Base-by-base conservation (phyloP, 2,329 filamentous ascomycete genomes). In the Didymella pomorum region DNA sequence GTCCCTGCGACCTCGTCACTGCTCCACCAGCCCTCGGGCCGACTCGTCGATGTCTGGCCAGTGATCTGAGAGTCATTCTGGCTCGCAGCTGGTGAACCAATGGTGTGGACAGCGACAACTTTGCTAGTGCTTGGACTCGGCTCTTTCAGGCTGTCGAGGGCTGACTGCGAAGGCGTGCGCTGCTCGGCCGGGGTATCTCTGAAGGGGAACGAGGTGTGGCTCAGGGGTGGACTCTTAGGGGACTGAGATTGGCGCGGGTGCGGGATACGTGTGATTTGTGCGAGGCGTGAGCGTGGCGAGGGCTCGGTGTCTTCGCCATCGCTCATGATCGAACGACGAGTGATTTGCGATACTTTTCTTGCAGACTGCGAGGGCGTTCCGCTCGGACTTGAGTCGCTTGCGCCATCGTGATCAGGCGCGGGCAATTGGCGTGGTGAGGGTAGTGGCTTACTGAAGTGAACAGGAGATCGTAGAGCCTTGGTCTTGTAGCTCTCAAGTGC, bases 1-100 rank as follows among this genome's bases (percentile, higher is more conserved):
- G 71, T 75, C 7, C 68, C 73, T 2, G 64, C 75, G 7, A 77
- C 71, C 44, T 78, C 76, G 41, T 78, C 76, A 1, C 68, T 72
- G 9, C 70, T 74, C 76, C 76, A 78, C 75, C 76, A 78, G 11
- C 75, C 75, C 61, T 77, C 76, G 1, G 76, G 76, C 0, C 75
- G 65, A 2, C 66, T 71, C 2, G 69, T 72, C 2, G 73, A 71
- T 6, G 72, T 70, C 35, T 67, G 71, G 1, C 52, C 62, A 1
- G 74, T 76, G 9, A 67, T 58, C 16, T 76, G 72, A 0, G 73
- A 75, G 21, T 58, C 51, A 39, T 46, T 44, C 14, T 37, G 44
- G 52, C 21, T 26, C 7, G 23, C 58, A 11, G 59, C 64, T 7
- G 70, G 68, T 0, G 72, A 74, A 9, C 60, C 56, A 26, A 64